A percentile compares a stretch with the other conserved stretches of the same genome.
phyloP scores from a whole-genome alignment of 805 yeast species.

The Grigorovia yakushimaensis region DNA sequence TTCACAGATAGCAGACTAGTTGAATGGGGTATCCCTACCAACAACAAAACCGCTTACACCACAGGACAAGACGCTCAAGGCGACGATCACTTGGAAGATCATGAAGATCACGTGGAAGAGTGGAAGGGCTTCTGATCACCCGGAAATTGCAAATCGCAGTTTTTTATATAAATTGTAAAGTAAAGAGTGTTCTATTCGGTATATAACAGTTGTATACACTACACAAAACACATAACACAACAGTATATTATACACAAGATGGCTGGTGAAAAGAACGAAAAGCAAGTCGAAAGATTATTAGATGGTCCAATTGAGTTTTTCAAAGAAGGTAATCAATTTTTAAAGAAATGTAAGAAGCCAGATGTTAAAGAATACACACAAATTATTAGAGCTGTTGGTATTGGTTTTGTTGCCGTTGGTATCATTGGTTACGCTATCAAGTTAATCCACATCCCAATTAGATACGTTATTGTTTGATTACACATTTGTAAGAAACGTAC shows the following conservation, averaged over 20 bases:
- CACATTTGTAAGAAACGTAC: too few relatives aligned
- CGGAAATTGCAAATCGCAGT: neutral
- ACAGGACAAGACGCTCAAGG: slow-evolving; percentile 18
- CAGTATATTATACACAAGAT: slow-evolving; percentile 5
- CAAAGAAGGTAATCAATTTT: slow-evolving; percentile 83
- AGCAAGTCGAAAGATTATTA: slow-evolving; percentile 50
- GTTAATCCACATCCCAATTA: slow-evolving; percentile 88
- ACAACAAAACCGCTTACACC: slow-evolving; percentile 15
- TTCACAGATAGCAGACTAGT: slow-evolving; percentile 52
- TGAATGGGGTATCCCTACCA: slow-evolving; percentile 47
- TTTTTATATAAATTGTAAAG: neutral
- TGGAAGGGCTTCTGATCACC: slow-evolving; percentile 33
- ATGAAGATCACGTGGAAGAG: slow-evolving; percentile 29
- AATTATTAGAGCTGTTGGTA: slow-evolving; percentile 90
- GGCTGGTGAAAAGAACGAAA: slow-evolving; percentile 21
- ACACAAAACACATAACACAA: neutral
- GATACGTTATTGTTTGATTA: slow-evolving; percentile 79
- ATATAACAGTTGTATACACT: neutral
- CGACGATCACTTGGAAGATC: slow-evolving; percentile 19
- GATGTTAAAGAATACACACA: slow-evolving; percentile 75
- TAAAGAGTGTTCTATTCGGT: neutral
- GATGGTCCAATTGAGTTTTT: slow-evolving; percentile 87
- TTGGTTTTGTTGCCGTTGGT: slow-evolving; percentile 96
- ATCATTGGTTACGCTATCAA: slow-evolving; percentile 93
- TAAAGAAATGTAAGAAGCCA: slow-evolving; percentile 90